phyloP scores from a whole-genome alignment of 1,284 basidiomycete genomes.

The Trametes polyzona region DNA sequence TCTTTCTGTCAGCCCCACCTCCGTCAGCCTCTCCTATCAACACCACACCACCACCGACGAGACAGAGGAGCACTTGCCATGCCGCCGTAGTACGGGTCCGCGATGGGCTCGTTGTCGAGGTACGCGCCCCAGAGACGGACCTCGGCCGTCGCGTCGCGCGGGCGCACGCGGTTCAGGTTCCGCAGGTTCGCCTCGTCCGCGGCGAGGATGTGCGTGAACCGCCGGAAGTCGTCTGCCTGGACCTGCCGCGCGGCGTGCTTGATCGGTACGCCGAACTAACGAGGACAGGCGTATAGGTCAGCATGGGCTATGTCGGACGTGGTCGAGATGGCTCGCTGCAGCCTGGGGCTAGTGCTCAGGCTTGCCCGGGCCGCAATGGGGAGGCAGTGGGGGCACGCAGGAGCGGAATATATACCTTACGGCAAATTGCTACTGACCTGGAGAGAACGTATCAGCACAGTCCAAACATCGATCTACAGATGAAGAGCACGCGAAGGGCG shows the following conservation, averaged over 20 bases:
- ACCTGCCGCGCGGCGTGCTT: conserved; percentile 65
- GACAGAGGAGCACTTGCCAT: conserved; percentile 44
- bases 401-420: conserved; percentile 61
- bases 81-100: conserved; percentile 78
- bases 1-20: conserved; percentile 42
- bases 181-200: conserved; percentile 70
- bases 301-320: no score
- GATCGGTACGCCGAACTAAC: conserved; percentile 65
- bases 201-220: conserved; percentile 73
- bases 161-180: conserved; percentile 58
- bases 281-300: no score
- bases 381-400: not conserved
- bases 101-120: conserved; percentile 63
- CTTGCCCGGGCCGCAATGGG: not conserved
- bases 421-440: conserved; percentile 65
- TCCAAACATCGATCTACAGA: no score
- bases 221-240: conserved; percentile 56
- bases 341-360: no score
- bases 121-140: conserved; percentile 79
- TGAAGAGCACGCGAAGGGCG: no score
- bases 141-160: conserved; percentile 57
- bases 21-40: not conserved
- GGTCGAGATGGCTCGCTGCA: no score
- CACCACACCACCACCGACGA: not conserved
- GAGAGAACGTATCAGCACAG: not conserved